Conservation (phyloP, 2,329 filamentous ascomycete genomes). For the Penicillium thymicola region DNA sequence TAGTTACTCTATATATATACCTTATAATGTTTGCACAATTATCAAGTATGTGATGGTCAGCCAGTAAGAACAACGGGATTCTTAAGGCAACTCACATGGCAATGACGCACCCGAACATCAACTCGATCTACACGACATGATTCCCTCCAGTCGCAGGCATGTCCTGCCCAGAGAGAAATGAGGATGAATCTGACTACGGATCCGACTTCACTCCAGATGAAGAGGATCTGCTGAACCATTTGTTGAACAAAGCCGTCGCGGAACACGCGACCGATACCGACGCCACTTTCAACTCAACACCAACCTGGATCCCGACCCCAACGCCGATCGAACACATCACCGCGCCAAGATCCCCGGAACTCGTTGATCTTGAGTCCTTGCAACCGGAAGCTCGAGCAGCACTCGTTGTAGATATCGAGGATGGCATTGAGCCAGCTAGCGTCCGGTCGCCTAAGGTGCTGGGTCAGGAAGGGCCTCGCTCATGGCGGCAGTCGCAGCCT, state of each 20-base stretch:
- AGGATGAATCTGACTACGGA: constrained; percentile 54
- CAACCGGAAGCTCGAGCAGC: constrained; percentile 16
- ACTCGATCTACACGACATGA: constrained; percentile 20
- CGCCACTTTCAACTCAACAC: constrained; percentile 14
- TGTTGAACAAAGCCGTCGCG: constrained; percentile 48
- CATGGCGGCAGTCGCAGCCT: constrained; percentile 20
- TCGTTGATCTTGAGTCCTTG: constrained; percentile 17
- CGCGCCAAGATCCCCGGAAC: constrained; percentile 1
- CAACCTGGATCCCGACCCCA: constrained; percentile 22
- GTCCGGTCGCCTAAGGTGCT: constrained; percentile 42
- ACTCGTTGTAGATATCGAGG: constrained; percentile 42
- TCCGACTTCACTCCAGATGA: constrained; percentile 60
- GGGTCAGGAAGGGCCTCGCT: constrained; percentile 38
- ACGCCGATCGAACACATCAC: constrained; percentile 4
- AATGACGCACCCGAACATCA: constrained; percentile 15
- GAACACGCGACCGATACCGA: constrained; percentile 27
- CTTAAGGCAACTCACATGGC: constrained; percentile 6
- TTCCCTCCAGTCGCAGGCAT: constrained; percentile 28
- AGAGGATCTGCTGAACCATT: constrained; percentile 51
- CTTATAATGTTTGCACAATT: neutral
- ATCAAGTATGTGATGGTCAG: neutral
- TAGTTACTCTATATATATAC: neutral
- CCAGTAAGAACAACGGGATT: constrained; percentile 14
- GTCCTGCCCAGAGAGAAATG: constrained; percentile 28
- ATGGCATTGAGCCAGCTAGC: constrained; percentile 40